A percentile compares a stretch with the other conserved stretches of the same genome.
phyloP scores from a whole-genome alignment of 495 filamentous ascomycete species.

The Cercophora samala region DNA sequence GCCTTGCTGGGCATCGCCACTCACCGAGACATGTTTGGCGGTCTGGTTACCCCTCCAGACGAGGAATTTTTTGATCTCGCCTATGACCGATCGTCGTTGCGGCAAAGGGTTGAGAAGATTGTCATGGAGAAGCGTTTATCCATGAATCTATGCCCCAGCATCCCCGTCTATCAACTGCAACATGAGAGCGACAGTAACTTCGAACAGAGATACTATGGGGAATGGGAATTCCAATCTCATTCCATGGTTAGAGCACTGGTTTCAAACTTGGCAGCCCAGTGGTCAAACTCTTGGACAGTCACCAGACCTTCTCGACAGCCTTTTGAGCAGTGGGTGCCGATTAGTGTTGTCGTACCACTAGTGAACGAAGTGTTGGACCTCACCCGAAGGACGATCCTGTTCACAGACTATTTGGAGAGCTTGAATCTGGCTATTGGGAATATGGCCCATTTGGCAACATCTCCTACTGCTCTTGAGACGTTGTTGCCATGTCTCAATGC shows the following conservation, averaged over 20 bases:
- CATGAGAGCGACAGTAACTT: neutral
- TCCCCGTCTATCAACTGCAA: neutral
- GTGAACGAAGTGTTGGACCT: neutral
- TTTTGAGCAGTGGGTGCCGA: neutral
- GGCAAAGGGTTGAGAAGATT: neutral
- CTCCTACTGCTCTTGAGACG: neutral
- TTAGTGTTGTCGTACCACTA: neutral
- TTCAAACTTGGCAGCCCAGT: constrained; percentile 4
- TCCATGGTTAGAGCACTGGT: neutral
- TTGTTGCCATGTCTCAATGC: neutral
- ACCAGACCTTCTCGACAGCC: neutral
- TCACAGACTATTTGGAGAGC: constrained; percentile 6
- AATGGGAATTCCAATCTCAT: neutral
- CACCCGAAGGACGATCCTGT: constrained; percentile 6
- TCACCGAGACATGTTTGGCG: neutral
- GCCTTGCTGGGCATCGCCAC: constrained; percentile 20
- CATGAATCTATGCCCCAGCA: neutral
- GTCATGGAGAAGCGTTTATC: neutral
- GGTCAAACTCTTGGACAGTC: constrained; percentile 6
- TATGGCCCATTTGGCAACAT: neutral
- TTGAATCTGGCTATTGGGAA: neutral
- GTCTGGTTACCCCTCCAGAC: constrained; percentile 7
- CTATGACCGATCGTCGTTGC: constrained; percentile 4
- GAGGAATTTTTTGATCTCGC: constrained; percentile 8
- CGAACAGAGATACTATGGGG: neutral